phyloP scores from a whole-genome alignment of 768 basidiomycete species.

The Crepidotus variabilis region DNA sequence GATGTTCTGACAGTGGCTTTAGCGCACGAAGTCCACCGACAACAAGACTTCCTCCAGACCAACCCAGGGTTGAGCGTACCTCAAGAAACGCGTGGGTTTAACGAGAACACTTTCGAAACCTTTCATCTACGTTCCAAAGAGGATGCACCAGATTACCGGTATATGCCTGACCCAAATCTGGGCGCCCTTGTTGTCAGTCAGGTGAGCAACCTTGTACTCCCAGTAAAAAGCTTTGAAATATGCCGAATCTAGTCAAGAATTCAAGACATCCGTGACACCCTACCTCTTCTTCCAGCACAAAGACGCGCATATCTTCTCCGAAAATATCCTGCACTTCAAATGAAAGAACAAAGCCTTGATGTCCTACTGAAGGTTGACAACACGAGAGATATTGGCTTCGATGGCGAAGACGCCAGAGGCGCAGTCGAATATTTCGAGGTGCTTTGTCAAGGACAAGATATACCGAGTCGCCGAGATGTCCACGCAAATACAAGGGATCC shows the following conservation, averaged over 20 bases:
- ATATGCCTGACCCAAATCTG: slow-evolving; percentile 97
- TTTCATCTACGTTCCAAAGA: slow-evolving; percentile 86
- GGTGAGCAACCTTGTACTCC: slow-evolving; percentile 22
- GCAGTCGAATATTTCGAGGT: slow-evolving; percentile 81
- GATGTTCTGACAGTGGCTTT: slow-evolving; percentile 1
- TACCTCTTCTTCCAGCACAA: slow-evolving; percentile 77
- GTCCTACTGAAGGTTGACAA: slow-evolving; percentile 74
- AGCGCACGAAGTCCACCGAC: slow-evolving; percentile 84
- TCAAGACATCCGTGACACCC: slow-evolving; percentile 37
- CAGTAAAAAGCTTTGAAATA: neutral
- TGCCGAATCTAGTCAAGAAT: slow-evolving; percentile 53
- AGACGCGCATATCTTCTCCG: slow-evolving; percentile 54
- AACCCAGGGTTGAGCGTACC: slow-evolving; percentile 39
- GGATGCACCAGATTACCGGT: slow-evolving; percentile 92
- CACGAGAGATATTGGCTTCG: slow-evolving; percentile 56
- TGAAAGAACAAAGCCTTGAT: slow-evolving; percentile 66
- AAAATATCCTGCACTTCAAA: slow-evolving; percentile 25
- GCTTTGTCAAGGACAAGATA: slow-evolving; percentile 37
- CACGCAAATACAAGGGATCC: slow-evolving; percentile 46
- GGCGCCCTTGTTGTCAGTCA: slow-evolving; percentile 63
- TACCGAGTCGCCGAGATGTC: neutral
- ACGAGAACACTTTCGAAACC: slow-evolving; percentile 79
- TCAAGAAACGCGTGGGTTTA: slow-evolving; percentile 91
- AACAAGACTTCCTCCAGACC: slow-evolving; percentile 51
- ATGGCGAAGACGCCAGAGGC: slow-evolving; percentile 45